phyloP scores from a whole-genome alignment of 768 basidiomycete species.

The Pisolithus sp. region DNA sequence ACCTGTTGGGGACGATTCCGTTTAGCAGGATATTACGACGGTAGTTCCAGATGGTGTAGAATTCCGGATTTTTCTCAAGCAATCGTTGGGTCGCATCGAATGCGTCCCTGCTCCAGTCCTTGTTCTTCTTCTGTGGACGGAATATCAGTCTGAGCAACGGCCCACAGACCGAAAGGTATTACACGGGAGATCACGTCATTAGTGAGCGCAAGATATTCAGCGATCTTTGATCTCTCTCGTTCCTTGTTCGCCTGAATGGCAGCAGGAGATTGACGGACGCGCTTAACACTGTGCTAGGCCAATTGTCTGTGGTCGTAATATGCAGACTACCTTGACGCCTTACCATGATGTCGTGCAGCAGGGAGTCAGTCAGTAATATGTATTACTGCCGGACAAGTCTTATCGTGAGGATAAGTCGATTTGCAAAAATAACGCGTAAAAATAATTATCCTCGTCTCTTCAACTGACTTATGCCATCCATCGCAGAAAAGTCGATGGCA shows the following conservation, averaged over 20 bases:
- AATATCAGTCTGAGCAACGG: constrained; percentile 1
- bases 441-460: not conserved
- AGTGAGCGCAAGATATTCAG: constrained; percentile 64
- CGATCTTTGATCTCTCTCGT: constrained; percentile 70
- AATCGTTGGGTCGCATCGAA: constrained; percentile 72
- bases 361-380: too few relatives aligned
- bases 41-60: constrained; percentile 96
- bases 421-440: not conserved
- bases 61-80: constrained; percentile 86
- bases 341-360: constrained; percentile 17
- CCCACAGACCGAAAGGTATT: constrained; percentile 5
- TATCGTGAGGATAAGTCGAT: too few relatives aligned
- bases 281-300: constrained; percentile 63
- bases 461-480: constrained; percentile 45
- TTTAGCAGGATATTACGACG: constrained; percentile 70
- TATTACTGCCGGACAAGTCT: too few relatives aligned
- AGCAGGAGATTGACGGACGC: constrained; percentile 50
- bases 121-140: constrained; percentile 52
- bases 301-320: not conserved
- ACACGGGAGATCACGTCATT: constrained; percentile 62
- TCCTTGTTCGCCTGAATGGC: constrained; percentile 60
- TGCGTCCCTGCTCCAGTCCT: constrained; percentile 68
- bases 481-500: constrained; percentile 41
- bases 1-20: constrained; percentile 68
- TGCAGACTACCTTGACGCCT: constrained; percentile 4